phyloP scores from a whole-genome alignment of 129 eudicot species.

The sunflower (Helianthus annuus) region DNA sequence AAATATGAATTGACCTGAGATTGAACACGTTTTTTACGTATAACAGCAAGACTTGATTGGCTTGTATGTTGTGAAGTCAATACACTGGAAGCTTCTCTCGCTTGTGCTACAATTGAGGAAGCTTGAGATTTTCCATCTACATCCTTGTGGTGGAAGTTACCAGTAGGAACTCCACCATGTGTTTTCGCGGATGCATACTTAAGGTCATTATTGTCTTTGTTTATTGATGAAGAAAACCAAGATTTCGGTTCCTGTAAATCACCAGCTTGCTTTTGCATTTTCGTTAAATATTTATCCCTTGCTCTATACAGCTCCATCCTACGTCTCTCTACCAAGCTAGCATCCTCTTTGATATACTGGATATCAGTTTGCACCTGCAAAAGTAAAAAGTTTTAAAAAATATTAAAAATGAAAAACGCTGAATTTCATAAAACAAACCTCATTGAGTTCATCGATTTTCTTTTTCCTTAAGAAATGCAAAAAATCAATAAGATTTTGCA shows the following conservation, averaged over 20 bases:
- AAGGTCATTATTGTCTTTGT: slow-evolving; percentile 50
- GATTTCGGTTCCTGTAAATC: slow-evolving; percentile 42
- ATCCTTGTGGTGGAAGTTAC: slow-evolving; percentile 47
- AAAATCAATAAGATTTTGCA: slow-evolving; percentile 79
- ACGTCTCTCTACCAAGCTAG: slow-evolving; percentile 62
- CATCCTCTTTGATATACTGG: slow-evolving; percentile 67
- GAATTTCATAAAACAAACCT: slow-evolving; percentile 50
- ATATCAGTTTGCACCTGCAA: slow-evolving; percentile 69
- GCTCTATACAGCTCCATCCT: slow-evolving; percentile 58
- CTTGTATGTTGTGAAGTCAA: slow-evolving; percentile 60
- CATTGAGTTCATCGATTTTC: slow-evolving; percentile 80
- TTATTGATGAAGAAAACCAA: slow-evolving; percentile 48
- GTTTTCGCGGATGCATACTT: slow-evolving; percentile 46
- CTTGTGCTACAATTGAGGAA: slow-evolving; percentile 45
- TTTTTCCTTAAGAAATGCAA: slow-evolving; percentile 63
- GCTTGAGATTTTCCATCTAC: slow-evolving; percentile 51
- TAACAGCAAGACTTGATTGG: slow-evolving; percentile 67
- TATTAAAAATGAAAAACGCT: neutral
- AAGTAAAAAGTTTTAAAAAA: neutral
- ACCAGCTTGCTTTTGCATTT: slow-evolving; percentile 50
- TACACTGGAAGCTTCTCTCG: slow-evolving; percentile 57
- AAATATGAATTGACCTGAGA: slow-evolving; percentile 51
- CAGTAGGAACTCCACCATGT: slow-evolving; percentile 38
- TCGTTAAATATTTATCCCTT: slow-evolving; percentile 55
- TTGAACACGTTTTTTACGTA: slow-evolving; percentile 66